Conservation (phyloP, 2,329 filamentous ascomycete species). For the Talaromyces sp. region DNA sequence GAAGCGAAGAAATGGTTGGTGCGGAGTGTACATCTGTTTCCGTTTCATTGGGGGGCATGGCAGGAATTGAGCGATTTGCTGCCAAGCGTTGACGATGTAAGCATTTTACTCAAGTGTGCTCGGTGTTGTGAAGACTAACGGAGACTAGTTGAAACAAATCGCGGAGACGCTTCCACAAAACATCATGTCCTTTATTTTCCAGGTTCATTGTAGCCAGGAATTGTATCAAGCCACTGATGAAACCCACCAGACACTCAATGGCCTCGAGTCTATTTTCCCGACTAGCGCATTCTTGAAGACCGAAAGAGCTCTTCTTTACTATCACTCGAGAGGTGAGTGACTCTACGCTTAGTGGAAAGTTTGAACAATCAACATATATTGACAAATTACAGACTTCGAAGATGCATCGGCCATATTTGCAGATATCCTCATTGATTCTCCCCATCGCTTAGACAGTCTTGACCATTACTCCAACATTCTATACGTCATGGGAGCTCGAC, state of each 20-base stretch:
- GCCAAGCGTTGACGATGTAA: conserved; percentile 74
- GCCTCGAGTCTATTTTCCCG: conserved; percentile 81
- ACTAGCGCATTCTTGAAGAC: conserved; percentile 85
- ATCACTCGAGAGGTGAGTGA: conserved; percentile 70
- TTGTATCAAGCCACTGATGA: conserved; percentile 80
- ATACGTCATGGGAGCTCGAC: conserved; percentile 83
- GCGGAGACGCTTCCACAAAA: conserved; percentile 75
- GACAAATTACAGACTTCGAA: conserved; percentile 52
- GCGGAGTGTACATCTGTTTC: conserved; percentile 79
- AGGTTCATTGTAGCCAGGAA: conserved; percentile 84
- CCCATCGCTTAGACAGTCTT: conserved; percentile 75
- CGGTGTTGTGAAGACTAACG: conserved; percentile 21
- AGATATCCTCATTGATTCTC: conserved; percentile 65
- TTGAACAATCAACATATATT: neutral
- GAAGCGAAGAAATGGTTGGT: conserved; percentile 84
- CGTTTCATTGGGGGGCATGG: conserved; percentile 98
- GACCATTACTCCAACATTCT: conserved; percentile 98
- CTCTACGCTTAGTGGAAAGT: neutral
- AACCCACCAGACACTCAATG: conserved; percentile 69
- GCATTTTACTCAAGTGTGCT: conserved; percentile 29
- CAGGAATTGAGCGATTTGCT: conserved; percentile 82
- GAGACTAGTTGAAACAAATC: conserved; percentile 64
- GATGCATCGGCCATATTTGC: conserved; percentile 61
- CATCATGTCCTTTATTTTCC: conserved; percentile 90
- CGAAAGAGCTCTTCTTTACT: conserved; percentile 80